A percentile compares a stretch with the other conserved stretches of the same genome.
Conservation (phyloP, 441 rosid species). For the Erysimum cheiri region DNA sequence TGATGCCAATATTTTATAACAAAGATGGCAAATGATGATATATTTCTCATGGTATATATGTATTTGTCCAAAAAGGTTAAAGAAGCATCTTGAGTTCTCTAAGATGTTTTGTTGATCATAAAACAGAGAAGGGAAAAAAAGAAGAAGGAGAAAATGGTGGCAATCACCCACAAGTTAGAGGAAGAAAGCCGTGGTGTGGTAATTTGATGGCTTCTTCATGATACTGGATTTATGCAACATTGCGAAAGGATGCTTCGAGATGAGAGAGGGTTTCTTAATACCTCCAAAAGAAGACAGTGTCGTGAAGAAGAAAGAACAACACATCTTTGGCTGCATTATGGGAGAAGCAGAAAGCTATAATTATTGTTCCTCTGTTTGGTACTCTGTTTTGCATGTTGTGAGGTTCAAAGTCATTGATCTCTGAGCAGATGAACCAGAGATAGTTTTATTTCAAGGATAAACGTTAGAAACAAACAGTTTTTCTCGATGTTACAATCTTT, state of each 20-base stretch:
- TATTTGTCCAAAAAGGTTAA: background rate
- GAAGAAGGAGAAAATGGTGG: background rate
- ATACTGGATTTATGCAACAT: background rate
- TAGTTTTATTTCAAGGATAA: background rate
- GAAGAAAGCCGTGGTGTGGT: background rate
- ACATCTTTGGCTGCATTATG: background rate
- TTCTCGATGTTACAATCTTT: background rate
- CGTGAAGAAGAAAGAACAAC: background rate
- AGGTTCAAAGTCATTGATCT: conserved; percentile 3
- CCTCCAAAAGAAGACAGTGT: background rate
- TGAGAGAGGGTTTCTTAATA: background rate
- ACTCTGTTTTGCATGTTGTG: background rate
- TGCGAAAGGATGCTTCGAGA: background rate
- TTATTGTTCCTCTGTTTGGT: background rate
- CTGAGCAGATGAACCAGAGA: background rate
- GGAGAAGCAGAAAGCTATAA: background rate
- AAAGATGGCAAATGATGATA: background rate
- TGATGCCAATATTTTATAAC: background rate
- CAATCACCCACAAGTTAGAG: background rate
- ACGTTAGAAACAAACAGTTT: background rate
- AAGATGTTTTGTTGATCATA: background rate
- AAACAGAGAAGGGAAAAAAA: background rate
- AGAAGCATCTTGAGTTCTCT: conserved; percentile 9
- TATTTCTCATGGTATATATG: conserved; percentile 4
- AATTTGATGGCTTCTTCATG: background rate